Base-by-base conservation (phyloP, 768 basidiomycete genomes). In the Boletus vinaceobasis region DNA sequence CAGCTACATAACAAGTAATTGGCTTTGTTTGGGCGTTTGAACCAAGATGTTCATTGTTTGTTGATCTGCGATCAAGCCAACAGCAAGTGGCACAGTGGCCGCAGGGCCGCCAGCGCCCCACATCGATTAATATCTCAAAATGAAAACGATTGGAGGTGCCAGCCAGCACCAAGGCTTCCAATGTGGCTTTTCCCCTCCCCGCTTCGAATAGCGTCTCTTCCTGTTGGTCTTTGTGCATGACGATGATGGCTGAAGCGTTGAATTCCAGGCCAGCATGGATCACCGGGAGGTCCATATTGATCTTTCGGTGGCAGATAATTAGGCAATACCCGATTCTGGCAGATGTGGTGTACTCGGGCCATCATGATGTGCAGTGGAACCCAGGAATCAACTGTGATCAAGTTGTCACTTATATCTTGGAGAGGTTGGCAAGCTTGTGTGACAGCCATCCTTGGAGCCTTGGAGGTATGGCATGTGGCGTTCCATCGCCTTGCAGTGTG, bases 41-140 rank as follows among this genome's bases (percentile, higher is more conserved):
- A 29, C 29, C n/a, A 32, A 14, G 15, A 21, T 47, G 6, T 19
- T n/a, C 38, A 31, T 38, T 21, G 13, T 14, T 23, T 6, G 29
- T n/a, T 32, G 14, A 39, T 60, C 29, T 36, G 13, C 27, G 23
- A 29, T 33, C 42, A 26, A 29, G 7, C 40, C 52, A 46, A 62
- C 60, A 63, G 64, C 56, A 57, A 47, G 53, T 51, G 60, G 56
- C 43, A 42, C 4, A 11, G 15, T 7, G 26, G 7, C n/a, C n/a
- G n/a, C 48, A 26, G 29, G 29, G 29, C 29, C 29, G 29, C 6
- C 29, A 5, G 29, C 17, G 8, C 38, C 23, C 23, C 23, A 21
- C 19, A 13, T 19, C 40, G 35, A n/a, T n/a, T 27, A 15, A 42
- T 43, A 43, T 29, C 19, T 29, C n/a, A 1, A 39, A 27, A 33